phyloP scores from a whole-genome alignment of 2,329 filamentous ascomycete species.

The Ploettnerulaceae sp. region DNA sequence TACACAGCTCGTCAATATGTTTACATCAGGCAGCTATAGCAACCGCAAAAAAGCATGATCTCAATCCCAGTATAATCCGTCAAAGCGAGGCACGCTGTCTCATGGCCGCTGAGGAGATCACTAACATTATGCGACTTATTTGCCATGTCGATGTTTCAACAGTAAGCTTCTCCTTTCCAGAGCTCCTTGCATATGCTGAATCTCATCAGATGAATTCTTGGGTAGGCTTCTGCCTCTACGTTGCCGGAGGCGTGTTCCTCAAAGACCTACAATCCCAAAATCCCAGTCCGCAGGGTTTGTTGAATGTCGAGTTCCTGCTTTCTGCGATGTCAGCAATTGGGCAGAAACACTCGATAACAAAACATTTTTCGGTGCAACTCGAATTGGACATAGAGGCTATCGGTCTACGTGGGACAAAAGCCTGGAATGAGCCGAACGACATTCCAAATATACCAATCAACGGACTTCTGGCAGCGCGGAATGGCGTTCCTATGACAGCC shows the following conservation, averaged over 20 bases:
- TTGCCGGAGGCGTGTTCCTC: slow-evolving; percentile 79
- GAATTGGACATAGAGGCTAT: slow-evolving; percentile 67
- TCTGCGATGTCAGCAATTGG: slow-evolving; percentile 74
- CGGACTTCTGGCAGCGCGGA: slow-evolving; percentile 15
- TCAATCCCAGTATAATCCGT: slow-evolving; percentile 60
- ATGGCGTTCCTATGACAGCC: slow-evolving; percentile 21
- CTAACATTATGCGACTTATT: slow-evolving; percentile 75
- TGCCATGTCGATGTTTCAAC: slow-evolving; percentile 62
- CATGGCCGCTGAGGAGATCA: slow-evolving; percentile 78
- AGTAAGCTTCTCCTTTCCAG: slow-evolving; percentile 49
- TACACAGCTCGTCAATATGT: slow-evolving; percentile 84
- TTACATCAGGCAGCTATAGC: slow-evolving; percentile 85
- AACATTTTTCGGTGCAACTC: slow-evolving; percentile 79
- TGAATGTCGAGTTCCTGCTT: slow-evolving; percentile 68
- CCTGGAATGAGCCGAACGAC: background rate
- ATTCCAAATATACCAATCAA: slow-evolving; percentile 17
- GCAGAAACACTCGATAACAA: slow-evolving; percentile 67
- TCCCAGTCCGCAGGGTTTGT: slow-evolving; percentile 27
- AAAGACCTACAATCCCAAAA: slow-evolving; percentile 55
- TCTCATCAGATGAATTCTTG: slow-evolving; percentile 64
- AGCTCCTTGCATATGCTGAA: slow-evolving; percentile 15
- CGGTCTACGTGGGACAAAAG: slow-evolving; percentile 15
- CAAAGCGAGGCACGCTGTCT: slow-evolving; percentile 70
- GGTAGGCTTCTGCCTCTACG: slow-evolving; percentile 78
- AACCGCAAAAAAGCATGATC: slow-evolving; percentile 67